These are phyloP conservation scores for Jatropha curcas DNA, from an alignment of 345 rosid genomes.

Conservation along the genomic window DNA sequence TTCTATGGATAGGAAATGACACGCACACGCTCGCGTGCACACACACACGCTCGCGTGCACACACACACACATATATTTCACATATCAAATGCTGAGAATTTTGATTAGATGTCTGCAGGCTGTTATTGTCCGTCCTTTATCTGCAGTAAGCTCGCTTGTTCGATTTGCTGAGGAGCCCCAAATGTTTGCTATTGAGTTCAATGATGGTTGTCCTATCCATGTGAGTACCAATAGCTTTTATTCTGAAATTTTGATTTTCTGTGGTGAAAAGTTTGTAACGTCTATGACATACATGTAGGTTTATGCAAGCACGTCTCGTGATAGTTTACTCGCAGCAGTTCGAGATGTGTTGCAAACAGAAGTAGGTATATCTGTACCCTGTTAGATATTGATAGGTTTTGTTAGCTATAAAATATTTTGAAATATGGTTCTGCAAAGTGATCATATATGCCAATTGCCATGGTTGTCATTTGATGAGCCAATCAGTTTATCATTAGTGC, in stretches of 20 bases:
- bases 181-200: slow-evolving; percentile 95
- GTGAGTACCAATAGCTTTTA: slow-evolving; percentile 48
- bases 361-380: slow-evolving; percentile 57
- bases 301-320: slow-evolving; percentile 93
- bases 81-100: slow-evolving; percentile 62
- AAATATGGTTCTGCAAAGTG: background rate
- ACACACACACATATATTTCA: background rate
- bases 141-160: slow-evolving; percentile 84
- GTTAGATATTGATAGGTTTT: slow-evolving; percentile 22
- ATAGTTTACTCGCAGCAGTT: slow-evolving; percentile 92
- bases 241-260: slow-evolving; percentile 14
- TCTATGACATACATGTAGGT: slow-evolving; percentile 51
- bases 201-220: slow-evolving; percentile 94
- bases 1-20: background rate
- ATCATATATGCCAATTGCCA: background rate
- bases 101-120: slow-evolving; percentile 97
- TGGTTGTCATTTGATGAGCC: slow-evolving; percentile 6
- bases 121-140: slow-evolving; percentile 88
- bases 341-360: slow-evolving; percentile 96
- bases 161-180: slow-evolving; percentile 99
- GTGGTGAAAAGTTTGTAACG: slow-evolving; percentile 30
- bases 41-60: too few relatives aligned
- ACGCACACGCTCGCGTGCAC: too few relatives aligned
- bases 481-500: background rate
- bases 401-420: background rate